Base-by-base conservation (phyloP, 1,284 basidiomycete species). In the Moesziomyces parantarcticus region DNA sequence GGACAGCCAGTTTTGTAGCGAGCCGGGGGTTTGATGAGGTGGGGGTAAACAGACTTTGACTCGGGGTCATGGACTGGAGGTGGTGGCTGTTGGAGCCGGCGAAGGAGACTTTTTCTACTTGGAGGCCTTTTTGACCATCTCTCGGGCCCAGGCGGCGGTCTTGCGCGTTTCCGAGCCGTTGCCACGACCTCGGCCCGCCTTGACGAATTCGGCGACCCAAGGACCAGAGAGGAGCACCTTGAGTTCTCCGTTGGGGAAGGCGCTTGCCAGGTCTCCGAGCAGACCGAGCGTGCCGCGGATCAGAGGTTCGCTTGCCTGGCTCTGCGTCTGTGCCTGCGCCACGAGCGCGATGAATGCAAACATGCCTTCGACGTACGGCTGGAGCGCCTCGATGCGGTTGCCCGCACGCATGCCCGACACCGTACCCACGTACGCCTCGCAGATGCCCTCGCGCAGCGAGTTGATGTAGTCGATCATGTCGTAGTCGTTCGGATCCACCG, bases 361-460 rank as follows among this genome's bases (percentile, higher is more conserved):
- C 70, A 98, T 92, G 48, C 87, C 87, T 29, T 88, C 87, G 3
- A 92, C 89, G 81, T 95, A 90, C 14, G 91, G 89, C 32, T 93
- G 86, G 58, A 98, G 88, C 29, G 92, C 79, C 10, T 86, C 80
- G 46, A 88, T 90, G 85, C 92, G 91, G 40, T 91, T 89, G 5
- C 91, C 92, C 71, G 90, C 89, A 86, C 95, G 94, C 83, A 97
- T 87, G 8, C 92, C 94, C 47, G 92, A 91, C 62, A 97, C 90
- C 71, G 98, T 92, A 48, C 97, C 95, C 10, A 93, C 95, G 82
- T 97, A 98, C 4, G 96, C 95, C 84, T 99, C 97, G 42, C 97
- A 87, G 74, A 99, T 97, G 45, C 94, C 93, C 83, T 99, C 96
- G 41, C 96, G 90, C 67, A 99, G 88, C 54, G 89, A 89, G 67